Conservation (phyloP, 768 basidiomycete genomes). For the Russula olivacea region DNA sequence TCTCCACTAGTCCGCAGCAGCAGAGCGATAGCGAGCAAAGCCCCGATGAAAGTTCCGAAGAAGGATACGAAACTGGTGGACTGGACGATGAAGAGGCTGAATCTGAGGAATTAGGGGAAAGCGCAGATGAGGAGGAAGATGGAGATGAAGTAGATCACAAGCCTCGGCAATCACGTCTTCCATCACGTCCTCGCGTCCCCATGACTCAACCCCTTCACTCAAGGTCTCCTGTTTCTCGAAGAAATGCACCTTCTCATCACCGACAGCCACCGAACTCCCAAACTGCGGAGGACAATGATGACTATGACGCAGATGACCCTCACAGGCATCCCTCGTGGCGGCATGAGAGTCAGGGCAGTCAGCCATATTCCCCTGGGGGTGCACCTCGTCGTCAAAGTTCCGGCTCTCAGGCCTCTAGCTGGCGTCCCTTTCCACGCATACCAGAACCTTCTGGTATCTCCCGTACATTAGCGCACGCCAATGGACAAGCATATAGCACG, state of each 20-base stretch:
- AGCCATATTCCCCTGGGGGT: conserved; percentile 10
- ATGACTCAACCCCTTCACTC: background rate
- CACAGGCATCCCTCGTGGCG: background rate
- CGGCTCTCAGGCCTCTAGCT: conserved; percentile 2
- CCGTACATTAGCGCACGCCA: conserved; percentile 27
- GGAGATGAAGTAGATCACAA: background rate
- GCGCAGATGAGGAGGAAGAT: conserved; percentile 9
- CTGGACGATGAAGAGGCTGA: background rate
- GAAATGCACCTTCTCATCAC: conserved; percentile 8
- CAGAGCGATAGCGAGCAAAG: conserved; percentile 2
- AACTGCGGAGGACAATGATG: conserved; percentile 6
- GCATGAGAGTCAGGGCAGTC: conserved; percentile 5
- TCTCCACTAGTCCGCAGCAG: conserved; percentile 7
- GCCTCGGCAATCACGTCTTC: conserved; percentile 13
- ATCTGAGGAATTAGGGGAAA: background rate
- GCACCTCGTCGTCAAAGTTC: conserved; percentile 16
- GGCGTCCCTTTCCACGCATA: conserved; percentile 1
- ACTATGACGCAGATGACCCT: conserved; percentile 5
- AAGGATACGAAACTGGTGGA: conserved; percentile 2
- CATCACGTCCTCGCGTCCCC: conserved; percentile 1
- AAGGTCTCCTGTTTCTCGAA: conserved; percentile 13
- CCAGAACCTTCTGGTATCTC: conserved; percentile 20
- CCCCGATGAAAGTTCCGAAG: conserved; percentile 1
- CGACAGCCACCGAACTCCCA: conserved; percentile 9
- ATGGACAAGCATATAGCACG: conserved; percentile 34